phyloP scores from a whole-genome alignment of 1,284 basidiomycete species.

The Sphaerobolus stellatus region DNA sequence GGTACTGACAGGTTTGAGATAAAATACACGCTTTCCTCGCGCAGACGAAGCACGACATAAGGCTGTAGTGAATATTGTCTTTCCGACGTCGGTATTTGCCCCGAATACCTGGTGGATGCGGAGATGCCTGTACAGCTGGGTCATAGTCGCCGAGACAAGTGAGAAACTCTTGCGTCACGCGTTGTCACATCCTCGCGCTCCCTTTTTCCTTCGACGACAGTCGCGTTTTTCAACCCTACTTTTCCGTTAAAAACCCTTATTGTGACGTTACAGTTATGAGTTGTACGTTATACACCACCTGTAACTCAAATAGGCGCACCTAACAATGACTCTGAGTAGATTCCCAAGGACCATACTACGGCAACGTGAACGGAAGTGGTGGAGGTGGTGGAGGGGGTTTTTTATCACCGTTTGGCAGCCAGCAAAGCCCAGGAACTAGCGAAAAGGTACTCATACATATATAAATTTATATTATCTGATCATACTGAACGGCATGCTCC shows the following conservation, averaged over 20 bases:
- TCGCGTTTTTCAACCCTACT: neutral
- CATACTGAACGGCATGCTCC: neutral
- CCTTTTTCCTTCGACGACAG: neutral
- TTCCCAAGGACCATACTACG: constrained; percentile 10
- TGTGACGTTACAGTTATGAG: neutral
- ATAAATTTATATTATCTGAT: neutral
- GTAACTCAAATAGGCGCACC: neutral
- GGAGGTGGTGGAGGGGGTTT: constrained; percentile 11
- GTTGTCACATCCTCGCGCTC: constrained; percentile 3
- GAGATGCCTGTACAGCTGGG: constrained; percentile 71
- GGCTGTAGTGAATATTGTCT: constrained; percentile 85
- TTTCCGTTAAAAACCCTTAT: no score
- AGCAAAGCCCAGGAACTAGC: constrained; percentile 9
- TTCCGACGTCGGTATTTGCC: constrained; percentile 90
- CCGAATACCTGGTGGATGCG: constrained; percentile 90
- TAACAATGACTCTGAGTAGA: constrained; percentile 1
- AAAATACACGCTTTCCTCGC: constrained; percentile 58
- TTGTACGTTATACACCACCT: neutral
- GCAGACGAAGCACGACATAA: constrained; percentile 73
- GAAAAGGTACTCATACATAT: constrained; percentile 2
- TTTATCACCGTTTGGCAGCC: constrained; percentile 9
- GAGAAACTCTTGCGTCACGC: neutral
- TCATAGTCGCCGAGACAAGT: constrained; percentile 35
- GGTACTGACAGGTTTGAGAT: constrained; percentile 91
- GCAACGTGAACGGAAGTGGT: constrained; percentile 1